phyloP scores from a whole-genome alignment of 305 asterid species.

The Euphrasia arctica region DNA sequence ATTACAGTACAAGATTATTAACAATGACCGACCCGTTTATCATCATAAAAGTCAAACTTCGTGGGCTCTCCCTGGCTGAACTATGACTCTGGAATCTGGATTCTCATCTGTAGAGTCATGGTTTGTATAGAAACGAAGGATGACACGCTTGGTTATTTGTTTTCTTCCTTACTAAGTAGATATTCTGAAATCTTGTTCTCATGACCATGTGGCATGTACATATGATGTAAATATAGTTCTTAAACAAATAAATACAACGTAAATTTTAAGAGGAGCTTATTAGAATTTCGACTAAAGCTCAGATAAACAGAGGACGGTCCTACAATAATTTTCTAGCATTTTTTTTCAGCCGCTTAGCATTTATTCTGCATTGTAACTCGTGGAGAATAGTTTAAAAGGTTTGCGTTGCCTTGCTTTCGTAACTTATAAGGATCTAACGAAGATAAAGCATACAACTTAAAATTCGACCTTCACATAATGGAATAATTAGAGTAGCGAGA shows the following conservation, averaged over 20 bases:
- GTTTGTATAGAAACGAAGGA: too few species aligned
- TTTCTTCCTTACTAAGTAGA: background rate
- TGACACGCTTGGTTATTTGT: background rate
- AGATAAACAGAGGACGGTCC: too few species aligned
- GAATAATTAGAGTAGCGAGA: background rate
- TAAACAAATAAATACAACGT: too few species aligned
- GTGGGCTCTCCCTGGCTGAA: background rate
- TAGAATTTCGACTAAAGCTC: too few species aligned
- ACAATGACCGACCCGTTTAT: background rate
- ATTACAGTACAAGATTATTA: background rate
- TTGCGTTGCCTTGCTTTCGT: background rate
- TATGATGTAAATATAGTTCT: too few species aligned
- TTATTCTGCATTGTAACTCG: background rate
- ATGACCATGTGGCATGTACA: too few species aligned
- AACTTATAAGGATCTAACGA: background rate
- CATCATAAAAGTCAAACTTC: background rate
- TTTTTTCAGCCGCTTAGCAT: background rate
- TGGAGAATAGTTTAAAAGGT: background rate
- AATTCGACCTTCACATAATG: background rate
- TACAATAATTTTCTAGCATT: too few species aligned
- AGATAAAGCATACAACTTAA: background rate
- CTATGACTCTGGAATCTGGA: too few species aligned
- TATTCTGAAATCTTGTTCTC: background rate
- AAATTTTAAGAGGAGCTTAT: too few species aligned
- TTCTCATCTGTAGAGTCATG: too few species aligned